These are phyloP conservation scores for Phytophthora idaei DNA, from an alignment of 352 stramenopile species.

Conservation along the genomic window DNA sequence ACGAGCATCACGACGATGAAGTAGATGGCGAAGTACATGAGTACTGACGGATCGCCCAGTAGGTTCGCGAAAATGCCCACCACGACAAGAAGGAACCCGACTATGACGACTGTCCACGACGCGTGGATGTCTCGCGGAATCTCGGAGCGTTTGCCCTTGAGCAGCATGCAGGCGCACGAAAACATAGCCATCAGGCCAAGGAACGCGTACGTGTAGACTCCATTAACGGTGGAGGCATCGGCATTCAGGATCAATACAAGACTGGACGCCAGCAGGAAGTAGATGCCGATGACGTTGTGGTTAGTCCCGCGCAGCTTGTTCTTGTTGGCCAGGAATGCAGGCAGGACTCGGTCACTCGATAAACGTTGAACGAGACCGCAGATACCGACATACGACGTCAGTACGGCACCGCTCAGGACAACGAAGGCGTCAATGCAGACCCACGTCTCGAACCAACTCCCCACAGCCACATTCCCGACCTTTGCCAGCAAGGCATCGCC, in stretches of 20 bases:
- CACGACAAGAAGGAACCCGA: slow-evolving; percentile 48
- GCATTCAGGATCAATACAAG: slow-evolving; percentile 77
- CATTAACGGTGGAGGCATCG: slow-evolving; percentile 70
- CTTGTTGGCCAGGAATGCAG: slow-evolving; percentile 50
- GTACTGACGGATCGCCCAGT: slow-evolving; percentile 75
- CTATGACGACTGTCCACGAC: slow-evolving; percentile 47
- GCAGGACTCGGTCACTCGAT: slow-evolving; percentile 66
- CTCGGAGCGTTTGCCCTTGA: slow-evolving; percentile 83
- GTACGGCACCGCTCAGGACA: slow-evolving; percentile 82
- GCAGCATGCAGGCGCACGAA: slow-evolving; percentile 74
- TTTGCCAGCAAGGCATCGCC: slow-evolving; percentile 70
- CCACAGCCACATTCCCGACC: slow-evolving; percentile 49
- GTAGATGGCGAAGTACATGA: slow-evolving; percentile 90
- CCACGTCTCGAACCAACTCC: slow-evolving; percentile 53
- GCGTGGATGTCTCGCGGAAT: slow-evolving; percentile 73
- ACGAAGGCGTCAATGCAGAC: slow-evolving; percentile 86
- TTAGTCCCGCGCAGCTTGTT: slow-evolving; percentile 74
- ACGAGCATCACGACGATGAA: slow-evolving; percentile 73
- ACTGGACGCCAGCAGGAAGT: slow-evolving; percentile 68
- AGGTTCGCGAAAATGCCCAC: slow-evolving; percentile 80
- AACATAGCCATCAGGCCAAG: slow-evolving; percentile 86
- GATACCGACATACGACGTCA: slow-evolving; percentile 87
- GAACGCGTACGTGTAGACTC: slow-evolving; percentile 89
- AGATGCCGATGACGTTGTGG: slow-evolving; percentile 78
- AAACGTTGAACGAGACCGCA: slow-evolving; percentile 76